phyloP scores from a whole-genome alignment of 2,329 filamentous ascomycete species.

The Westerdykella aurantiaca region DNA sequence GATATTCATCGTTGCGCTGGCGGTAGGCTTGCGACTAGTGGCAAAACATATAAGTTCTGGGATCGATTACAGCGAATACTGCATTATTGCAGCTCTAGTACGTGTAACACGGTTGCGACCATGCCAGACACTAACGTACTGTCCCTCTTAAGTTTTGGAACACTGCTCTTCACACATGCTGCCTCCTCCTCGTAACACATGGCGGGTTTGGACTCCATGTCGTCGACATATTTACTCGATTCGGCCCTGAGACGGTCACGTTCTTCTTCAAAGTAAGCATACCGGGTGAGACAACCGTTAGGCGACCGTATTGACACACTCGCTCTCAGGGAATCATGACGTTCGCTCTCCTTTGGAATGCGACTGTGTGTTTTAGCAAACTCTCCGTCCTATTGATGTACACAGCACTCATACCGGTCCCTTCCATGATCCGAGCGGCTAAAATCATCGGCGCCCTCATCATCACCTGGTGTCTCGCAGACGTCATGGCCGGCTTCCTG shows the following conservation, averaged over 20 bases:
- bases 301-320: background rate
- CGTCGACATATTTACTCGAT: slow-evolving; percentile 10
- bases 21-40: slow-evolving; percentile 8
- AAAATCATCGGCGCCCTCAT: slow-evolving; percentile 7
- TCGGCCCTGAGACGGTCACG: slow-evolving; percentile 10
- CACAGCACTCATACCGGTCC: slow-evolving; percentile 9
- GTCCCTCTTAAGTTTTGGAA: slow-evolving; percentile 11
- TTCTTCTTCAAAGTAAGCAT: slow-evolving; percentile 18
- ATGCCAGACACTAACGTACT: background rate
- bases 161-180: slow-evolving; percentile 12
- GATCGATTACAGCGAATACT: slow-evolving; percentile 13
- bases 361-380: slow-evolving; percentile 15
- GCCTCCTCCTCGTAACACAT: slow-evolving; percentile 13
- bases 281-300: background rate
- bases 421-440: slow-evolving; percentile 9
- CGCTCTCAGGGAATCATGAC: slow-evolving; percentile 12
- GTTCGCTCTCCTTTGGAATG: slow-evolving; percentile 18
- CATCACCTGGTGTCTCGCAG: slow-evolving; percentile 9
- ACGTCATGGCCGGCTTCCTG: slow-evolving; percentile 11
- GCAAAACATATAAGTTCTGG: slow-evolving; percentile 7
- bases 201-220: slow-evolving; percentile 19
- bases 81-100: slow-evolving; percentile 10
- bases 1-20: slow-evolving; percentile 8
- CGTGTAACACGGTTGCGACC: background rate
- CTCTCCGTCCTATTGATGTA: slow-evolving; percentile 18